Conservation (phyloP, 306 rosid genomes). For the Sicyos baderoa region DNA sequence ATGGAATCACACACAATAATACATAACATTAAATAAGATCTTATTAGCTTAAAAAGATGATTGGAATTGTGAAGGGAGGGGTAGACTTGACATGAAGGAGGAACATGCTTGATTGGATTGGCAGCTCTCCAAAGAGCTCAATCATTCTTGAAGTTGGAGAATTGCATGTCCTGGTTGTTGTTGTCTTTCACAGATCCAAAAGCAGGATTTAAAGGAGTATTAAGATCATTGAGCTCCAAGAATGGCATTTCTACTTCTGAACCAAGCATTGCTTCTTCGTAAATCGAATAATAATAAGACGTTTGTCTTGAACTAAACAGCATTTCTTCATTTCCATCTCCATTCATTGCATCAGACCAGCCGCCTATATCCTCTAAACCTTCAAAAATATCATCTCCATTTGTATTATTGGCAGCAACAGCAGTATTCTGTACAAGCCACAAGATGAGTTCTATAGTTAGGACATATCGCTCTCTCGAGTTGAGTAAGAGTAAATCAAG, state of each 20-base stretch:
- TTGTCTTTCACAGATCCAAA: too few species aligned
- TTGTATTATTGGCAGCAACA: background rate
- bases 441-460: background rate
- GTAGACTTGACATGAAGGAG: too few species aligned
- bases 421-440: background rate
- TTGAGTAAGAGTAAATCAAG: background rate
- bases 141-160: too few species aligned
- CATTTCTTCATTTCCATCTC: slow-evolving; percentile 17
- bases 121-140: too few species aligned
- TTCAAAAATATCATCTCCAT: background rate
- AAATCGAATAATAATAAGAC: background rate
- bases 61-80: too few species aligned
- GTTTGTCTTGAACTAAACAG: slow-evolving; percentile 16
- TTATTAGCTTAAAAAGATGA: too few species aligned
- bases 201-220: background rate
- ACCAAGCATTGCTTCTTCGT: slow-evolving; percentile 6
- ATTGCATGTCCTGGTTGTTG: too few species aligned
- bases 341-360: slow-evolving; percentile 17
- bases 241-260: background rate
- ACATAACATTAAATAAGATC: too few species aligned
- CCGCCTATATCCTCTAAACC: background rate
- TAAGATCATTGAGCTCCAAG: background rate
- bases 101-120: too few species aligned
- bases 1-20: too few species aligned
- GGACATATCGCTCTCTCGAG: background rate